Evolutionary conservation across 495 filamentous ascomycete species (phyloP), one percentile per base, ranked within the genome.

Genomic region (Recurvomyces mirabilis): DNA sequence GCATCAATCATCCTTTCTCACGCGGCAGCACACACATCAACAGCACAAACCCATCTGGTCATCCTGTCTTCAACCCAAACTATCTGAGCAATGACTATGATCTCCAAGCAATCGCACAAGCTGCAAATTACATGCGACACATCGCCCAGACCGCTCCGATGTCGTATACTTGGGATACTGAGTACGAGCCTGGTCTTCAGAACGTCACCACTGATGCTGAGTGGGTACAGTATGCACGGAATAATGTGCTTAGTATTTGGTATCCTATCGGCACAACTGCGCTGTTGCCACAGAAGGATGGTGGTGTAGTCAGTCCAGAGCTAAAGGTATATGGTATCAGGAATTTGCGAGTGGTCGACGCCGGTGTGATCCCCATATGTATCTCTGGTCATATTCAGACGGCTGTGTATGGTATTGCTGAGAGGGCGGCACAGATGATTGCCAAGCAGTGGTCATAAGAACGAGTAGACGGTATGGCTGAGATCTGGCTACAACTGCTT

Each of bases 241-340:
- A 43, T 20, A 49, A 41, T 1, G 18, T 39, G 7, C 24, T 48
- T 13, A 49, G 31, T 19, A 45, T 49, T 21, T 54, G 49, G 44
- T 71, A 74, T 46, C 69, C 71, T 0, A 64, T 62, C 1, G 70
- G 71, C 3, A 65, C 71, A 4, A 68, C 68, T 29, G 68, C 68
- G 1, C 69, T 74, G 71, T 54, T 73, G 1, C 67, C 67, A 10
- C 51, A 43, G 2, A 54, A 62, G 2, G 54, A 62, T 1, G 71
- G 71, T 17, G 52, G 43, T n/a, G 52, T 52, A 2, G 42, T 55
- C 2, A 38, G 40, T 41, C 19, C 36, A 3, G 18, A 43, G 11
- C 23, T 55, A 31, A 37, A 19, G 14, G 52, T 55, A 1, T 49
- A 56, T 22, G 53, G 53, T 6, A 26, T 43, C 11, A 5, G 12